Conservation (phyloP, 2,329 filamentous ascomycete genomes). For the Colletotrichum sp. region DNA sequence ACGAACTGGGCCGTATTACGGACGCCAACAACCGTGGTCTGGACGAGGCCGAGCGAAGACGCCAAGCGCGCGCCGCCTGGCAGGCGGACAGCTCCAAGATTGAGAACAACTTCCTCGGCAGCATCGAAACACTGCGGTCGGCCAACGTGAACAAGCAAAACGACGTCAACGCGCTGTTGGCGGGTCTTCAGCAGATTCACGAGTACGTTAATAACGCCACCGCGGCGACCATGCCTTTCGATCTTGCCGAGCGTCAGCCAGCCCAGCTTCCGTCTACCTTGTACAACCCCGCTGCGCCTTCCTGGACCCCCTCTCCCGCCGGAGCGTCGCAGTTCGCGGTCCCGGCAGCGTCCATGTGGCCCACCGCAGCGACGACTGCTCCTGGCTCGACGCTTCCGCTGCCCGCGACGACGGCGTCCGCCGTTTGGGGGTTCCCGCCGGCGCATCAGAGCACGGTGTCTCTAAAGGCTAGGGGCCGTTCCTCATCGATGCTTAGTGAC, state of each 20-base stretch:
- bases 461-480: conserved; percentile 58
- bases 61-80: conserved; percentile 53
- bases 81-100: conserved; percentile 50
- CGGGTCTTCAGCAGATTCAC: conserved; percentile 36
- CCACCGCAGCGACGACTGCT: conserved; percentile 30
- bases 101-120: conserved; percentile 48
- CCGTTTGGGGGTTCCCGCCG: conserved; percentile 20
- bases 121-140: conserved; percentile 39
- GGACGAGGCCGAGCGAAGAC: conserved; percentile 66
- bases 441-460: conserved; percentile 32
- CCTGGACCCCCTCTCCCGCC: conserved; percentile 40
- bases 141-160: conserved; percentile 44
- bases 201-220: conserved; percentile 36
- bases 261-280: conserved; percentile 22
- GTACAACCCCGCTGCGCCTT: conserved; percentile 21
- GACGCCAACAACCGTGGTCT: conserved; percentile 71
- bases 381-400: conserved; percentile 30
- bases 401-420: conserved; percentile 31
- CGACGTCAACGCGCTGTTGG: conserved; percentile 41
- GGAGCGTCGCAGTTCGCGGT: conserved; percentile 36
- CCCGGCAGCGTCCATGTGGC: conserved; percentile 37
- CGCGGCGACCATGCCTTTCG: conserved; percentile 35
- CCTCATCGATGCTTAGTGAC: conserved; percentile 71
- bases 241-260: conserved; percentile 24
- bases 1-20: conserved; percentile 72